These are phyloP conservation scores for Clonostachys sp. DNA, from an alignment of 2,329 filamentous ascomycete genomes.

Conservation along the genomic window DNA sequence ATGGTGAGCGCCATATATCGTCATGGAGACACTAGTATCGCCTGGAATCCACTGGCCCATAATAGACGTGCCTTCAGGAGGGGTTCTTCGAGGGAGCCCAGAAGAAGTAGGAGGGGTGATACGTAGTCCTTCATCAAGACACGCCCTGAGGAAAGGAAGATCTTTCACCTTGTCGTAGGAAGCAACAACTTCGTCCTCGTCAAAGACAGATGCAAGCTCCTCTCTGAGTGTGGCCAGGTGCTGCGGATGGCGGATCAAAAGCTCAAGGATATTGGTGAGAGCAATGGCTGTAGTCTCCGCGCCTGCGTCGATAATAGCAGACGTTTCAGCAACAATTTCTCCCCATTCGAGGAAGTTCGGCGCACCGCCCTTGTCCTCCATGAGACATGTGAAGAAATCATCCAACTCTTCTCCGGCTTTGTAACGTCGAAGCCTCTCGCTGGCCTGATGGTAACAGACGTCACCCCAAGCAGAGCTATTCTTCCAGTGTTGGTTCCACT, in stretches of 20 bases:
- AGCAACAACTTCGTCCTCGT: conserved; percentile 33
- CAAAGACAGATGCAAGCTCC: conserved; percentile 39
- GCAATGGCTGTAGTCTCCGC: conserved; percentile 42
- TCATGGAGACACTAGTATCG: conserved; percentile 31
- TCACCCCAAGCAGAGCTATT: not conserved
- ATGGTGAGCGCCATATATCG: conserved; percentile 28
- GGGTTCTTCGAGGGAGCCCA: conserved; percentile 17
- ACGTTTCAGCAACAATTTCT: conserved; percentile 52
- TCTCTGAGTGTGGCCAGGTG: conserved; percentile 29
- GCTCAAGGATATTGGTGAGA: conserved; percentile 47
- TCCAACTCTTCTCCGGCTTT: conserved; percentile 47
- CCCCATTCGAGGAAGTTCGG: conserved; percentile 46
- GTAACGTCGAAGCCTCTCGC: conserved; percentile 27
- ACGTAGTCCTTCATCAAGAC: conserved; percentile 40
- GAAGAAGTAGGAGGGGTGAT: conserved; percentile 20
- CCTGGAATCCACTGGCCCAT: conserved; percentile 23
- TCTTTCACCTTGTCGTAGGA: conserved; percentile 45
- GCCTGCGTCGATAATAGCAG: conserved; percentile 47
- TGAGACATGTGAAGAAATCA: conserved; percentile 53
- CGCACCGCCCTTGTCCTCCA: conserved; percentile 38
- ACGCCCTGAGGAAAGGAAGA: conserved; percentile 46
- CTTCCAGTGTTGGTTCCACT: not conserved
- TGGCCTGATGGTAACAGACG: not conserved
- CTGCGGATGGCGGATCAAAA: conserved; percentile 40
- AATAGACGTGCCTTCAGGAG: conserved; percentile 19